Evolutionary conservation across 495 filamentous ascomycete species (phyloP).

Genomic region (Xylaria curta): DNA sequence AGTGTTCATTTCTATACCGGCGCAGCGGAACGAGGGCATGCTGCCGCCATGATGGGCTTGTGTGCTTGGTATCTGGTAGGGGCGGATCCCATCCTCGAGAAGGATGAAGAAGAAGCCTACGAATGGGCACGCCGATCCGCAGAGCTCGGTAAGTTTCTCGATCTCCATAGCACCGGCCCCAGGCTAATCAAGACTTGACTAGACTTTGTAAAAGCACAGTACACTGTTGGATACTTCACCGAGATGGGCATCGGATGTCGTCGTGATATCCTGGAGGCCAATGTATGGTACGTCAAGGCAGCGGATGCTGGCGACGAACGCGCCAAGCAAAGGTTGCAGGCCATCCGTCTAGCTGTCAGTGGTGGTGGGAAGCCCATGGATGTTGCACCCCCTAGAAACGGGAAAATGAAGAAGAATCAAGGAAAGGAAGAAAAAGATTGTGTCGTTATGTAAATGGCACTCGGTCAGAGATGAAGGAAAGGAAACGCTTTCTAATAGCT

Average conservation of each 20-base stretch:
- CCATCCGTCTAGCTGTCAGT: constrained; percentile 83
- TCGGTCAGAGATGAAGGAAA: background rate
- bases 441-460: constrained; percentile 58
- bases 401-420: constrained; percentile 56
- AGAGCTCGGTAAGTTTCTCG: constrained; percentile 69
- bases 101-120: constrained; percentile 94
- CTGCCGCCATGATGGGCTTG: constrained; percentile 96
- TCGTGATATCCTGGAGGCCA: constrained; percentile 90
- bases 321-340: constrained; percentile 82
- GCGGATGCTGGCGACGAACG: constrained; percentile 91
- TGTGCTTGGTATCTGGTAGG: constrained; percentile 99
- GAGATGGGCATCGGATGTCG: constrained; percentile 98
- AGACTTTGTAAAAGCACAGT: constrained; percentile 93
- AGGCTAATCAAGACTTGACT: constrained; percentile 27
- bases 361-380: constrained; percentile 70
- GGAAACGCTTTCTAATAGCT: background rate
- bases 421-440: constrained; percentile 63
- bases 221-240: constrained; percentile 95
- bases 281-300: constrained; percentile 97
- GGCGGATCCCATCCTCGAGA: constrained; percentile 89
- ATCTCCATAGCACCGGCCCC: background rate
- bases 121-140: constrained; percentile 93
- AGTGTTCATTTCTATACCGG: constrained; percentile 97
- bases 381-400: constrained; percentile 53
- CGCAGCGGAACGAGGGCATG: constrained; percentile 82